A percentile compares a stretch with the other conserved stretches of the same genome.
phyloP scores from a whole-genome alignment of 306 rosid genomes.

The Cajanus cajan region DNA sequence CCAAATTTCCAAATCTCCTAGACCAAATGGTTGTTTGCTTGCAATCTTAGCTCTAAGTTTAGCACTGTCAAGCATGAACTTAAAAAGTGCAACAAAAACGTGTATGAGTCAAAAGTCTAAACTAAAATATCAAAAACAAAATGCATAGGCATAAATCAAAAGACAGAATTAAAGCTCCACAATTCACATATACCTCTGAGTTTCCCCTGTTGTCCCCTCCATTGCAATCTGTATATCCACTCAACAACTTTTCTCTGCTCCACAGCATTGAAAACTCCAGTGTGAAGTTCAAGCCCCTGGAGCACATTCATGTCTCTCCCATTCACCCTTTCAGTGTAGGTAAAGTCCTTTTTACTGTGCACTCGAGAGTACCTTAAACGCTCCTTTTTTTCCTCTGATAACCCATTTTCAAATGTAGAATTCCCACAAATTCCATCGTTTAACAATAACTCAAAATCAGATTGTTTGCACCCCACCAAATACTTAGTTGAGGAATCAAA shows the following conservation, averaged over 20 bases:
- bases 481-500: neutral
- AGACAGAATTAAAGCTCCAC: neutral
- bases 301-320: constrained; percentile 40
- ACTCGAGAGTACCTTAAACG: constrained; percentile 27
- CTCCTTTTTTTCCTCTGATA: constrained; percentile 40
- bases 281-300: constrained; percentile 52
- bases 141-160: neutral
- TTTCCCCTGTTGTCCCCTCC: constrained; percentile 44
- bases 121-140: neutral
- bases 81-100: neutral
- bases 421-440: constrained; percentile 36
- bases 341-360: constrained; percentile 30
- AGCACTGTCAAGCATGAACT: neutral
- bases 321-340: constrained; percentile 25
- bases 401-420: constrained; percentile 10
- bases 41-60: neutral
- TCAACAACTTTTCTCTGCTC: constrained; percentile 52
- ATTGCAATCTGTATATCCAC: constrained; percentile 38
- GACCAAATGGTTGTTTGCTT: neutral
- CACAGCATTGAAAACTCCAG: constrained; percentile 40
- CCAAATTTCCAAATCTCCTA: neutral
- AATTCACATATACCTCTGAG: constrained; percentile 40
- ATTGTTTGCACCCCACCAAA: neutral
- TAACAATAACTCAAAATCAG: constrained; percentile 28
- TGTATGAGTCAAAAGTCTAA: neutral